Percentiles rank a stretch among this genome's conserved stretches.
These are phyloP conservation scores for Aspergillus neoniger DNA, from an alignment of 2,329 filamentous ascomycete species.

Conservation along the genomic window DNA sequence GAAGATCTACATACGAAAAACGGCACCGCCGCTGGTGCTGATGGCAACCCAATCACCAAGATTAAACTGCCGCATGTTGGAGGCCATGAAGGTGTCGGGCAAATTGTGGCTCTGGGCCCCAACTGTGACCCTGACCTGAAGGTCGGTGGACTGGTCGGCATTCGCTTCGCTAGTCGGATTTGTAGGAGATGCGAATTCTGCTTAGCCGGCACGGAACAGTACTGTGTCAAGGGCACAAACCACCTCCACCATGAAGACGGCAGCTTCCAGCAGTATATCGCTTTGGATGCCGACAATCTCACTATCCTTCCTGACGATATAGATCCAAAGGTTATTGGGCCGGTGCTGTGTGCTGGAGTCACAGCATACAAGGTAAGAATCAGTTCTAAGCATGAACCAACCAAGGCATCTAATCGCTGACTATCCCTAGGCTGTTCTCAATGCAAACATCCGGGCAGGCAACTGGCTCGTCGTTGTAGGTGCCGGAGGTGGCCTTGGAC, in stretches of 20 bases:
- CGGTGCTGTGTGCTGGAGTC: conserved; percentile 49
- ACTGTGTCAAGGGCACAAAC: conserved; percentile 46
- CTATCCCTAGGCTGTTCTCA: conserved; percentile 41
- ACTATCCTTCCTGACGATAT: conserved; percentile 47
- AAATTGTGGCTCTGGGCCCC: conserved; percentile 44
- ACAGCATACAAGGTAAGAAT: conserved; percentile 45
- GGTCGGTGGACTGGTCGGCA: conserved; percentile 46
- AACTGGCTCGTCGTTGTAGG: conserved; percentile 50
- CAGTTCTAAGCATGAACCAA: no score
- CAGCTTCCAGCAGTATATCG: conserved; percentile 49
- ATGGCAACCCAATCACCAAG: conserved; percentile 46
- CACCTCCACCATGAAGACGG: conserved; percentile 52
- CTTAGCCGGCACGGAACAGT: conserved; percentile 44
- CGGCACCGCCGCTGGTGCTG: conserved; percentile 41
- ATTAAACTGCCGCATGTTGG: conserved; percentile 51
- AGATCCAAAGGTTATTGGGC: conserved; percentile 44
- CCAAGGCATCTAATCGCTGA: not conserved
- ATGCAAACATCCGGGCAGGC: conserved; percentile 42
- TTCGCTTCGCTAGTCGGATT: conserved; percentile 46
- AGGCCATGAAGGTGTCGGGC: conserved; percentile 50
- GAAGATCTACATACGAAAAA: conserved; percentile 45
- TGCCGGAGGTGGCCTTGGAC: conserved; percentile 50
- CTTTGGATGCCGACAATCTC: conserved; percentile 48
- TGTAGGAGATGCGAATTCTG: conserved; percentile 49
- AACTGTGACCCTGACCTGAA: conserved; percentile 37